phyloP scores from a whole-genome alignment of 2,329 filamentous ascomycete species.

The Venturia effusa region DNA sequence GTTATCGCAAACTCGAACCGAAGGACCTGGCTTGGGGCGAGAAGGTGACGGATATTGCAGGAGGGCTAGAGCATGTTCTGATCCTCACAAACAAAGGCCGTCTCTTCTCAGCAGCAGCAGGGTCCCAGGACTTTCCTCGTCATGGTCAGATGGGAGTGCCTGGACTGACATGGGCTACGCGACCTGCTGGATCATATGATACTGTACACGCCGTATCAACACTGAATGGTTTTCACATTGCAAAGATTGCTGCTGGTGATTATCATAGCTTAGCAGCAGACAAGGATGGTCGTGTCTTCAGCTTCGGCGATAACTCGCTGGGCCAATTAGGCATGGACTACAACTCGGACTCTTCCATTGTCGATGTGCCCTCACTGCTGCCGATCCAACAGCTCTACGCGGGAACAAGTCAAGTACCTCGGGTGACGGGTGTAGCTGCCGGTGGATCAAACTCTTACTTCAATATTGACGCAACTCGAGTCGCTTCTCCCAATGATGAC shows the following conservation, averaged over 20 bases:
- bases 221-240: conserved; percentile 59
- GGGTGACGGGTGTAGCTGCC: conserved; percentile 68
- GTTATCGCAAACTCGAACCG: conserved; percentile 64
- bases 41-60: conserved; percentile 60
- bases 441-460: conserved; percentile 85
- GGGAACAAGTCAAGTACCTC: conserved; percentile 46
- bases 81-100: conserved; percentile 76
- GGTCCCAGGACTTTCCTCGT: conserved; percentile 64
- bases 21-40: conserved; percentile 55
- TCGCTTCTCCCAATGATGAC: conserved; percentile 33
- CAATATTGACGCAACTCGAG: conserved; percentile 62
- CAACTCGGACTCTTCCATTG: conserved; percentile 47
- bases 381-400: conserved; percentile 63
- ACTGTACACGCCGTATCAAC: conserved; percentile 62
- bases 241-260: conserved; percentile 72
- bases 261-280: conserved; percentile 75
- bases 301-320: conserved; percentile 81
- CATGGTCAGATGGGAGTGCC: conserved; percentile 82
- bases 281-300: conserved; percentile 64
- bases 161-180: conserved; percentile 67
- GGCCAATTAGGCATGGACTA: conserved; percentile 85
- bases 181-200: conserved; percentile 69
- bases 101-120: conserved; percentile 79
- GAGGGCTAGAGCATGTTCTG: conserved; percentile 76
- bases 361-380: conserved; percentile 61